Conservation (phyloP, 192 early-diverging fungal species). For the Linnemannia elongata region DNA sequence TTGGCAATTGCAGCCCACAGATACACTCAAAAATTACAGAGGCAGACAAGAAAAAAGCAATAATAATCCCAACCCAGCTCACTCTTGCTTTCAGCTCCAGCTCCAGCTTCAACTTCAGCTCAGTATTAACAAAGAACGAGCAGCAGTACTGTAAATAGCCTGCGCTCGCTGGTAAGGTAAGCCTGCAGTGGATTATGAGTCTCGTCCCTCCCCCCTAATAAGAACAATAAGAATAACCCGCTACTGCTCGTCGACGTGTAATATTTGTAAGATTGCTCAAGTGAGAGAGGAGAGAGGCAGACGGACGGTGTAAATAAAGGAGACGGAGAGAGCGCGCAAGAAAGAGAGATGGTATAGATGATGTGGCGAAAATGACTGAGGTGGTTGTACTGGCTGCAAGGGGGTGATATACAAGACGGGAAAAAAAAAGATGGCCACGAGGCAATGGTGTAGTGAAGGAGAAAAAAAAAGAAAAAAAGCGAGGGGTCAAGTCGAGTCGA, state of each 20-base stretch:
- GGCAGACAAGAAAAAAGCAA: neutral
- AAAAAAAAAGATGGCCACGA: neutral
- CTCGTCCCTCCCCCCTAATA: neutral
- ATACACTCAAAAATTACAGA: slow-evolving; percentile 1
- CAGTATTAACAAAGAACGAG: neutral
- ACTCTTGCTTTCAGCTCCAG: neutral
- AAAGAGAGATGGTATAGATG: neutral
- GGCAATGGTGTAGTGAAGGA: neutral
- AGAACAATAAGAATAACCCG: neutral
- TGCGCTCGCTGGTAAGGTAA: neutral
- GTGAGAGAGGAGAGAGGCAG: no score
- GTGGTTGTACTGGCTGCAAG: neutral
- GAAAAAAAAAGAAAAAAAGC: no score
- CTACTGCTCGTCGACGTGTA: neutral
- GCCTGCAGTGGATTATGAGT: neutral
- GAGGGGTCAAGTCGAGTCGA: neutral
- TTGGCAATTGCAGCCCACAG: neutral
- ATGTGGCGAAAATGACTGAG: neutral
- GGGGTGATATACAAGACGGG: neutral
- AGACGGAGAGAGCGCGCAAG: neutral
- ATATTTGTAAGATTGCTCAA: neutral
- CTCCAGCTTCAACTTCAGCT: slow-evolving; percentile 10
- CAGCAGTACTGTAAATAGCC: neutral
- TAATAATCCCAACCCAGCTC: slow-evolving; percentile 4
- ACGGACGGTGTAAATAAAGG: neutral